Percentiles rank a stretch among this genome's conserved stretches.
These are phyloP conservation scores for Phyllosticta capitalensis DNA, from an alignment of 2,329 filamentous ascomycete genomes.

Conservation along the genomic window DNA sequence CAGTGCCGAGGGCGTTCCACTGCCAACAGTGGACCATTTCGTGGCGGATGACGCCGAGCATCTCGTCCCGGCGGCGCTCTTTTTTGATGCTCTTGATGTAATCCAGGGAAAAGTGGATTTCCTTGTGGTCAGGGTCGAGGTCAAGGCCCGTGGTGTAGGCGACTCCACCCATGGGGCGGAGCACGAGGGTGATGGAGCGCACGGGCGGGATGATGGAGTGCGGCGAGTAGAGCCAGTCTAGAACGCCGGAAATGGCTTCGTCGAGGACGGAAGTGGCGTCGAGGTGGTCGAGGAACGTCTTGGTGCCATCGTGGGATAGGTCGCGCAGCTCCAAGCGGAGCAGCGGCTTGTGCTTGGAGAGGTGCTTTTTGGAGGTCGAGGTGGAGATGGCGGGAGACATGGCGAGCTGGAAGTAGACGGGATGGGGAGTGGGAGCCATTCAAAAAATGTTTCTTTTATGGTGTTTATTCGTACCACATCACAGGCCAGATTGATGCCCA, in stretches of 20 bases:
- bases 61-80: constrained; percentile 44
- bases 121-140: constrained; percentile 68
- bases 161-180: constrained; percentile 72
- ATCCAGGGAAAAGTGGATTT: constrained; percentile 75
- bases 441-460: not conserved
- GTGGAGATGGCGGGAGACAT: constrained; percentile 14
- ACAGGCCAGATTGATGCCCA: not conserved
- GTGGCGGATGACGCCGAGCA: constrained; percentile 76
- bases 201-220: constrained; percentile 47
- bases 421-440: constrained; percentile 8
- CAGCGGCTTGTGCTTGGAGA: constrained; percentile 30
- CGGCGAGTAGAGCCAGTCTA: constrained; percentile 58
- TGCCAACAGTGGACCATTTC: constrained; percentile 96
- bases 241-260: constrained; percentile 56
- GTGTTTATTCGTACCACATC: no score
- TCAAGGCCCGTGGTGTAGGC: constrained; percentile 79
- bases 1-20: constrained; percentile 52
- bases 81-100: constrained; percentile 51
- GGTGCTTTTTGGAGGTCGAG: constrained; percentile 12
- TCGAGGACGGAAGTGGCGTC: constrained; percentile 54
- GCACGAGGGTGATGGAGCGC: constrained; percentile 73
- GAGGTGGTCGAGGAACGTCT: constrained; percentile 57
- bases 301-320: constrained; percentile 47
- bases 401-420: constrained; percentile 18
- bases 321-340: constrained; percentile 41